Evolutionary conservation across 1,284 basidiomycete species (phyloP).

Genomic region (Ceratobasidium sp.): DNA sequence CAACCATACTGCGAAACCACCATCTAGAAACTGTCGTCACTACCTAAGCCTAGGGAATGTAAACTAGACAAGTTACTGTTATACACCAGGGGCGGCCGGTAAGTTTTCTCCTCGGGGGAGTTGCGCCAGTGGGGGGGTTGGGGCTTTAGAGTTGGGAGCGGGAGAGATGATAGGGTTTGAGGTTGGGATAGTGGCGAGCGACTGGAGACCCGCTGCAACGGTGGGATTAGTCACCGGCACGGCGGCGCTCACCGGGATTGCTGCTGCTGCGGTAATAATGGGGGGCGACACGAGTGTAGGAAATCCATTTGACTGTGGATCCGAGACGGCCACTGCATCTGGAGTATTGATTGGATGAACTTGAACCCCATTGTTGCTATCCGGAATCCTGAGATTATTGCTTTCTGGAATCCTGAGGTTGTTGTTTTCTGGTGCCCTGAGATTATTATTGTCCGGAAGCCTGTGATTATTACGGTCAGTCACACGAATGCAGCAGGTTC

Average conservation of each 20-base stretch:
- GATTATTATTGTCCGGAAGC: slow-evolving; percentile 20
- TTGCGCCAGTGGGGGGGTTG: slow-evolving; percentile 8
- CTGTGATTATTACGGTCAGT: background rate
- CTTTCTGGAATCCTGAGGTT: slow-evolving; percentile 5
- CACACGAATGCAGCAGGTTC: background rate
- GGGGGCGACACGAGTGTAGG: slow-evolving; percentile 19
- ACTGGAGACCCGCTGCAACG: slow-evolving; percentile 41
- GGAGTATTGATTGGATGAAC: background rate
- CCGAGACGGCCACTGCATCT: background rate
- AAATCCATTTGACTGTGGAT: background rate
- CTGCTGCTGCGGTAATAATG: slow-evolving; percentile 21
- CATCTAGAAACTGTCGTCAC: background rate
- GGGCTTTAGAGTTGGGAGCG: background rate
- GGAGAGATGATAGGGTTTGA: slow-evolving; percentile 36
- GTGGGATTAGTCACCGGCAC: slow-evolving; percentile 40
- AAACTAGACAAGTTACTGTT: slow-evolving; percentile 6
- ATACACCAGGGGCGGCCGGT: slow-evolving; percentile 19
- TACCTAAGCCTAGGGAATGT: slow-evolving; percentile 1
- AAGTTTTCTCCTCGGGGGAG: slow-evolving; percentile 37
- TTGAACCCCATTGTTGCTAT: slow-evolving; percentile 25
- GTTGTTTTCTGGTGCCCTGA: no score
- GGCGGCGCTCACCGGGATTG: slow-evolving; percentile 41
- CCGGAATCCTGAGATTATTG: background rate
- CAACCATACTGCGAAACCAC: slow-evolving; percentile 9
- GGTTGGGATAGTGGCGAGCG: slow-evolving; percentile 33